These are phyloP conservation scores for Alternaria rosae DNA, from an alignment of 2,329 filamentous ascomycete genomes.

Conservation along the genomic window DNA sequence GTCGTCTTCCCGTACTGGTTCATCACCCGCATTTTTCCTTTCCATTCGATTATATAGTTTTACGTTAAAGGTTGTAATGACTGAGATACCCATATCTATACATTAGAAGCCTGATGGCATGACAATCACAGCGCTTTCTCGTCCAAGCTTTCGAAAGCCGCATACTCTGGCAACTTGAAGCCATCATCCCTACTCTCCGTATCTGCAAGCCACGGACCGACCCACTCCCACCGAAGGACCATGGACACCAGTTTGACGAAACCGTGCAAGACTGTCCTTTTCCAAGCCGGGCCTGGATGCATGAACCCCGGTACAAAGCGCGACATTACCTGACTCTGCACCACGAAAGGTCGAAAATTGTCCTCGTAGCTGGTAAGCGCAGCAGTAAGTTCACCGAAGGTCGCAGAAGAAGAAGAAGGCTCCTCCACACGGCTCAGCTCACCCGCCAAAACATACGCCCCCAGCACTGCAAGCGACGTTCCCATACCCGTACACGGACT, in stretches of 20 bases:
- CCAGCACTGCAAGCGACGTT: constrained; percentile 46
- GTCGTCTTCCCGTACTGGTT: not conserved
- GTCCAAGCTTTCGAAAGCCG: not conserved
- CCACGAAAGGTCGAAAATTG: not conserved
- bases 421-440: constrained; percentile 20
- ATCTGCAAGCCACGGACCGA: not conserved
- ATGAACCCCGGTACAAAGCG: not conserved
- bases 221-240: not conserved
- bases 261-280: not conserved
- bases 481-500: constrained; percentile 56
- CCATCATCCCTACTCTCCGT: not conserved
- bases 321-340: not conserved
- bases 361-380: not conserved
- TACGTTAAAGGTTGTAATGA: not conserved
- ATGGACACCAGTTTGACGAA: not conserved
- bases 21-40: not conserved
- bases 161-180: not conserved
- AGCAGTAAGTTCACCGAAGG: not conserved
- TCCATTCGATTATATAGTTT: not conserved
- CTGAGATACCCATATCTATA: not conserved
- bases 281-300: not conserved
- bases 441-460: constrained; percentile 50
- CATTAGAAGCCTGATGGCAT: not conserved
- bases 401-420: not conserved
- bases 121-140: not conserved